Evolutionary conservation across 768 basidiomycete species (phyloP).

Genomic region (Porpolomopsis calyptriformis): DNA sequence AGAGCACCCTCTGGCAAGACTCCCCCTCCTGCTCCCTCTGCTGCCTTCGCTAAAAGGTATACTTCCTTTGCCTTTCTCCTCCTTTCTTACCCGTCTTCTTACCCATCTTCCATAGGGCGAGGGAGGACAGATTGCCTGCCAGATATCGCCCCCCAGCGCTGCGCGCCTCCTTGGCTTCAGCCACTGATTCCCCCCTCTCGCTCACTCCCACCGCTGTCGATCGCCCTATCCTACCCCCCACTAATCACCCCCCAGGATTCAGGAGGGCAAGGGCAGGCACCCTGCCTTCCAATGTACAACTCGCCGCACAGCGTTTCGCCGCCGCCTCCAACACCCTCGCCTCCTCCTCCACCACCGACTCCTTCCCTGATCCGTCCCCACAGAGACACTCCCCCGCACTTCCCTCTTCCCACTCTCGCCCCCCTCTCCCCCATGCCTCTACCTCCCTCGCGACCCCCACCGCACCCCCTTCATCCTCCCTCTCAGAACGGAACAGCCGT

Average conservation of each 20-base stretch:
- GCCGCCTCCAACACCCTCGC: slow-evolving; percentile 49
- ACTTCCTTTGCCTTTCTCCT: slow-evolving; percentile 13
- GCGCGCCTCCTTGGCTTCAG: slow-evolving; percentile 51
- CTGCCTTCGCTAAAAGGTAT: slow-evolving; percentile 81
- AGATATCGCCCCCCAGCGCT: slow-evolving; percentile 80
- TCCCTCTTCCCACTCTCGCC: slow-evolving; percentile 37
- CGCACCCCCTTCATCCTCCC: slow-evolving; percentile 30
- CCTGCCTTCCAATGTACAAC: slow-evolving; percentile 89
- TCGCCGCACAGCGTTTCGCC: slow-evolving; percentile 74
- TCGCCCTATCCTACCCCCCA: slow-evolving; percentile 48
- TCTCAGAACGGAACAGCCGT: slow-evolving; percentile 65
- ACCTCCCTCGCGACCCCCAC: slow-evolving; percentile 52
- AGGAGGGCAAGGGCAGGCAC: slow-evolving; percentile 95
- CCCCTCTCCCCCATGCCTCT: slow-evolving; percentile 60
- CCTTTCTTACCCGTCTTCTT: slow-evolving; percentile 9
- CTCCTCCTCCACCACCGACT: slow-evolving; percentile 32
- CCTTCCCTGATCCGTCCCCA: slow-evolving; percentile 33
- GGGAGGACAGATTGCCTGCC: slow-evolving; percentile 61
- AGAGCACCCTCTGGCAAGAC: slow-evolving; percentile 80
- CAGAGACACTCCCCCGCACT: slow-evolving; percentile 42
- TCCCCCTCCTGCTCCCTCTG: slow-evolving; percentile 82
- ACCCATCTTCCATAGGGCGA: slow-evolving; percentile 49
- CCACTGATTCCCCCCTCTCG: slow-evolving; percentile 52
- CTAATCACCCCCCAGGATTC: slow-evolving; percentile 77
- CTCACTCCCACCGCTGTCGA: slow-evolving; percentile 50